Percentiles rank a stretch among this genome's conserved stretches.
Conservation (phyloP, 2,329 filamentous ascomycete genomes). For the Fusarium torreyae region DNA sequence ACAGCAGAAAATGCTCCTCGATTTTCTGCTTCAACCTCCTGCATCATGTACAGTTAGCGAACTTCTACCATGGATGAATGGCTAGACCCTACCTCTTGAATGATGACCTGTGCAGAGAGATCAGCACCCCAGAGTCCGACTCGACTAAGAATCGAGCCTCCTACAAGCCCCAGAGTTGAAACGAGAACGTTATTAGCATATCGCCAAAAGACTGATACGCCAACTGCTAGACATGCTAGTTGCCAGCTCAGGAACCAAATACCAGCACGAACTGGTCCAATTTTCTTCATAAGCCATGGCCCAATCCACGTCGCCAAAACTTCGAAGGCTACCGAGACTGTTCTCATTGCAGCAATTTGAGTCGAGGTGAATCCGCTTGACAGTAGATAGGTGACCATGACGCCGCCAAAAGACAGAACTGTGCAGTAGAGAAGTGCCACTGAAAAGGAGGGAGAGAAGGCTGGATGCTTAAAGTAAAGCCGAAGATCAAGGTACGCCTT, state of each 20-base stretch:
- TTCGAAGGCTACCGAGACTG: constrained; percentile 68
- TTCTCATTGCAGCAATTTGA: constrained; percentile 69
- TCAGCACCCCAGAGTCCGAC: constrained; percentile 75
- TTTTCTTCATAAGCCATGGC: constrained; percentile 67
- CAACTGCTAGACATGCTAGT: constrained; percentile 66
- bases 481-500: constrained; percentile 37
- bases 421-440: constrained; percentile 74
- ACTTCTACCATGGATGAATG: neutral
- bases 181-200: constrained; percentile 50
- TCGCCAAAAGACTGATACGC: constrained; percentile 60
- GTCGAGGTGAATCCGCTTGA: constrained; percentile 65
- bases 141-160: constrained; percentile 68
- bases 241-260: constrained; percentile 82
- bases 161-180: constrained; percentile 64
- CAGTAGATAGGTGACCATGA: constrained; percentile 76
- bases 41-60: constrained; percentile 9
- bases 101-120: constrained; percentile 70
- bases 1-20: constrained; percentile 79
- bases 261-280: constrained; percentile 74
- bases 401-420: constrained; percentile 70
- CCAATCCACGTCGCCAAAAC: constrained; percentile 73
- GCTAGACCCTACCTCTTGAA: constrained; percentile 68
- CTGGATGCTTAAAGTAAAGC: constrained; percentile 68
- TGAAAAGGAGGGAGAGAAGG: constrained; percentile 73
- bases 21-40: constrained; percentile 68